These are phyloP conservation scores for Favolaschia claudopus DNA, from an alignment of 768 basidiomycete genomes.

Conservation along the genomic window DNA sequence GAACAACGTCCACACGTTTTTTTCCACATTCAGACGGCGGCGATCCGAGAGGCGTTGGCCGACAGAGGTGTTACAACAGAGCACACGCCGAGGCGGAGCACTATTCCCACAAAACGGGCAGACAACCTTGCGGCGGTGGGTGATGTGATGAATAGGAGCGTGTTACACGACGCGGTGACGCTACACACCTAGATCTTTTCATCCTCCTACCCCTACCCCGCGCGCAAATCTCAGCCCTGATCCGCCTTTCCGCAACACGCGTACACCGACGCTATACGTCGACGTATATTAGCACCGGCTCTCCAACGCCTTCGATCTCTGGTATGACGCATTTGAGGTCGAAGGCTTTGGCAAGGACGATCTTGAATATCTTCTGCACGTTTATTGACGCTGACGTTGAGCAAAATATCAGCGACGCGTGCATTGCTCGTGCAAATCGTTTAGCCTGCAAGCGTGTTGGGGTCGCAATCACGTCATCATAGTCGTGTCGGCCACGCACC, in stretches of 20 bases:
- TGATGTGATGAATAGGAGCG: too few species aligned
- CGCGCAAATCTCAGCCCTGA: constrained; percentile 15
- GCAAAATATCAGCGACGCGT: constrained; percentile 99
- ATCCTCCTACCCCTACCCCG: constrained; percentile 36
- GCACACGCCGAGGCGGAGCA: constrained; percentile 24
- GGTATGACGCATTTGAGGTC: constrained; percentile 99
- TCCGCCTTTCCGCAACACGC: constrained; percentile 23
- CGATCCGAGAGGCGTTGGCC: constrained; percentile 29
- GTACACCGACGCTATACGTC: constrained; percentile 62
- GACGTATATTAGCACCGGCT: constrained; percentile 94
- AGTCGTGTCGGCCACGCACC: constrained; percentile 53
- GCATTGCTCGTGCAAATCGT: constrained; percentile 98
- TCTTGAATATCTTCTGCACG: constrained; percentile 99
- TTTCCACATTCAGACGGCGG: constrained; percentile 31
- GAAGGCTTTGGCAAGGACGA: constrained; percentile 95
- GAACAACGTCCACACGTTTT: too few species aligned
- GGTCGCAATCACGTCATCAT: neutral
- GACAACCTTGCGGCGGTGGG: constrained; percentile 15
- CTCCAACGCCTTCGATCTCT: constrained; percentile 96
- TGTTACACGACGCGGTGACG: constrained; percentile 2
- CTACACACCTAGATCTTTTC: constrained; percentile 45
- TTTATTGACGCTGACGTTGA: constrained; percentile 99
- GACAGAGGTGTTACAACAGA: constrained; percentile 34
- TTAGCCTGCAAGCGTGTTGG: constrained; percentile 69
- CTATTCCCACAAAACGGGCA: constrained; percentile 33